phyloP scores from a whole-genome alignment of 2,329 filamentous ascomycete genomes.

The Chrysosporium keratinophilum region DNA sequence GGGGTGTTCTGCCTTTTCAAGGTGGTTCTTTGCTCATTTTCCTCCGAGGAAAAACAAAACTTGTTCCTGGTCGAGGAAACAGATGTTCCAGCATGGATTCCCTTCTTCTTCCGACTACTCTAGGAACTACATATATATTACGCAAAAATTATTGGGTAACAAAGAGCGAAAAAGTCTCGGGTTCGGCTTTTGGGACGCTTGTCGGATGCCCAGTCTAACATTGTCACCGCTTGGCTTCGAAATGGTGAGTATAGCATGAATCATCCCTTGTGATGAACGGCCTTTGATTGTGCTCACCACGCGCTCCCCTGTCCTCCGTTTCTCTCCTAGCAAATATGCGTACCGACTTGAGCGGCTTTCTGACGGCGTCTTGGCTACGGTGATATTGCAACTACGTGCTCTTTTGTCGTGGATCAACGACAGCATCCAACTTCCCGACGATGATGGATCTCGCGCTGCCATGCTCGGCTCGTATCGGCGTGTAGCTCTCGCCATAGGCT shows the following conservation, averaged over 20 bases:
- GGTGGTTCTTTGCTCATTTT: neutral
- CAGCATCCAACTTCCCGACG: neutral
- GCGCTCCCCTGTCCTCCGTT: neutral
- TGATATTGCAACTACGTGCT: constrained; percentile 1
- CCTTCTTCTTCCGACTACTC: neutral
- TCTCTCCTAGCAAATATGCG: neutral
- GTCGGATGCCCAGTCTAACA: neutral
- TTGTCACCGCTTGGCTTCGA: neutral
- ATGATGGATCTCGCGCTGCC: neutral
- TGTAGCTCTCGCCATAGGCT: neutral
- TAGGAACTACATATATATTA: neutral
- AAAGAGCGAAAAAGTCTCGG: neutral
- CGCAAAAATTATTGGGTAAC: neutral
- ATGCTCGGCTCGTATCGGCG: constrained; percentile 8
- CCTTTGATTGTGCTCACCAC: neutral
- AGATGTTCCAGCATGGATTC: neutral
- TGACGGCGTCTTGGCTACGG: neutral
- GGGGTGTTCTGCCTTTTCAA: neutral
- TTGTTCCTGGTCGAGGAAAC: neutral
- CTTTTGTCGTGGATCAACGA: neutral
- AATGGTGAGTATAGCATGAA: neutral
- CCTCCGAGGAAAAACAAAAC: neutral
- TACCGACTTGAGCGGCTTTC: neutral
- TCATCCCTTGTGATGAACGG: neutral
- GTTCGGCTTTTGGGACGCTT: neutral